Evolutionary conservation across 225 moss, liverwort and hornwort genomes (phyloP), one percentile per base, ranked within the genome.

Genomic region (Bryoerythrophyllum caledonicum): DNA sequence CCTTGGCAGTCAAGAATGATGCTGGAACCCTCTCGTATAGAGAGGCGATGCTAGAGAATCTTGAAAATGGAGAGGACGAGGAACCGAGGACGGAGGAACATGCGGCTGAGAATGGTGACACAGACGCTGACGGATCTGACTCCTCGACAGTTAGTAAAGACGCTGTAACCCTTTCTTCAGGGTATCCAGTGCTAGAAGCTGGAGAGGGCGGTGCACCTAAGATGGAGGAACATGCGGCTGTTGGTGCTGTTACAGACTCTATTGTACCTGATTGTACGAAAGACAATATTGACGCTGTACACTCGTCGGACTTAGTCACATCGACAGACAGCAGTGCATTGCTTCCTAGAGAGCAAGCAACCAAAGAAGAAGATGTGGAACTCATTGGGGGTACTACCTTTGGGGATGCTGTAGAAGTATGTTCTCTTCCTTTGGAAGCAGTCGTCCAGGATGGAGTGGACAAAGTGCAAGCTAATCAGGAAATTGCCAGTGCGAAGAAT

Each of bases 401-500:
- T 40, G 72, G 48, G 26, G 26, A 70, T 72, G 60, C 17, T 69
- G 27, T 23, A 68, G 76, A 70, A 63, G 21, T 48, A 63, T 44
- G 68, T 53, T 21, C 56, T 49, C 23, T 76, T 71, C 52, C 76
- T 43, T 32, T 21, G 23, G 69, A 79, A 20, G 67, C 75, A 44
- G 75, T 44, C 56, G 52, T 57, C 53, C 38, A 81, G 40, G 59
- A 46, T 78, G 67, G 40, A 60, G 37, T 43, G 24, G 49, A 52
- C 21, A 67, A 56, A 46, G 71, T 67, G 62, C 74, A 78, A 64
- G 63, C 38, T 78, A 23, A 17, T 72, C n/a, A 67, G 49, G 48
- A 60, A 60, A 65, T 66, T 8, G 49, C 4, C n/a, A 61, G 60
- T 40, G 43, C 52, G 28, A 79, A 68, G 21, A 41, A 54, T 25